Evolutionary conservation across 164 flowering plant genomes (phyloP).

Genomic region (Vitis riparia): DNA sequence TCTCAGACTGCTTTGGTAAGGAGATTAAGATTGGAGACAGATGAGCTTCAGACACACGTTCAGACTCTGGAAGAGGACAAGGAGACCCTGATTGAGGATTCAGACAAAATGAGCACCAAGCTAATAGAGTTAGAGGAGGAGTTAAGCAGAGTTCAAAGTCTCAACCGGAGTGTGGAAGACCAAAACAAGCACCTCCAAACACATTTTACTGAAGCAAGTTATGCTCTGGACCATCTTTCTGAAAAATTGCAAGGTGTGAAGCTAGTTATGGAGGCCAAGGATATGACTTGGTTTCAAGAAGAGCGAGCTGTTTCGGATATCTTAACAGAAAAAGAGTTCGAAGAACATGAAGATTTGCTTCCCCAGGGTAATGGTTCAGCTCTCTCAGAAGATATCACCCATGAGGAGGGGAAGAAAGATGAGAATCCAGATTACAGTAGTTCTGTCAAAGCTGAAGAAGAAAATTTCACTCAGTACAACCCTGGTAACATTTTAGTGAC

Average conservation of each 20-base stretch:
- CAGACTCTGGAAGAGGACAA: conserved; percentile 39
- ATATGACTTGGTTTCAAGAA: conserved; percentile 14
- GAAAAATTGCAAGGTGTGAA: conserved; percentile 40
- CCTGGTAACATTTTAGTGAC: no score
- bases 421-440: conserved; percentile 4
- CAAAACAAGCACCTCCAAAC: conserved; percentile 36
- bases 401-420: conserved; percentile 16
- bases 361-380: not conserved
- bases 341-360: not conserved
- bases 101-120: conserved; percentile 36
- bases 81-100: conserved; percentile 26
- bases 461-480: conserved; percentile 4
- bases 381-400: conserved; percentile 7
- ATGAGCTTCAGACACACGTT: conserved; percentile 32
- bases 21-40: conserved; percentile 36
- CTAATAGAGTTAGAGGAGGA: conserved; percentile 54
- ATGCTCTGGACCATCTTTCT: conserved; percentile 44
- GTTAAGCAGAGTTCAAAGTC: conserved; percentile 37
- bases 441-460: conserved; percentile 15
- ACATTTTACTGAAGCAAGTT: conserved; percentile 48
- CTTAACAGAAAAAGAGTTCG: conserved; percentile 7
- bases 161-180: conserved; percentile 32
- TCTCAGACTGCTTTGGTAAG: conserved; percentile 43
- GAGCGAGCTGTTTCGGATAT: conserved; percentile 5
- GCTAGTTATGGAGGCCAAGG: conserved; percentile 34